Conservation (phyloP, 139 green algal genomes). For the Spirogloea muscicola region DNA sequence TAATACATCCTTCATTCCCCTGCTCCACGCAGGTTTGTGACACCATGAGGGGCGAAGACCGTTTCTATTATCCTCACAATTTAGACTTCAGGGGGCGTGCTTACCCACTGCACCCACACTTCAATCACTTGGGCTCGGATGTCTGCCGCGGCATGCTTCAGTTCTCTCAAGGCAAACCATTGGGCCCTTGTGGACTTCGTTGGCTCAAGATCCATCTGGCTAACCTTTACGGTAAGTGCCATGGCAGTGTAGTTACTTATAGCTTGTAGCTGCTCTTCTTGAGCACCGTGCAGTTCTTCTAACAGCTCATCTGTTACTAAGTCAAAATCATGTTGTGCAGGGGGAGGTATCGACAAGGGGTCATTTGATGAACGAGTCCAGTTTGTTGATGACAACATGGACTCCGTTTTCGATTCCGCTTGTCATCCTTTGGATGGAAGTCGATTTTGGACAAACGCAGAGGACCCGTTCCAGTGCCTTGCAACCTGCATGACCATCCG, state of each 20-base stretch:
- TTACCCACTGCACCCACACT: conserved; percentile 90
- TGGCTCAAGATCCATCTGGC: conserved; percentile 81
- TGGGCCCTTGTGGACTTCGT: conserved; percentile 72
- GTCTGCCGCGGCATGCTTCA: conserved; percentile 74
- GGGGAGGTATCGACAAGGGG: conserved; percentile 82
- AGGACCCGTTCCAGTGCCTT: conserved; percentile 83
- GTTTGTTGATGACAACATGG: conserved; percentile 60
- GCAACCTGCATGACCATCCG: conserved; percentile 83
- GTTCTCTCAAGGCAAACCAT: conserved; percentile 51
- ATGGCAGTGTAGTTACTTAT: too few relatives aligned
- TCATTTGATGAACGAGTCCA: conserved; percentile 61
- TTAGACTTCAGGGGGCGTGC: conserved; percentile 91
- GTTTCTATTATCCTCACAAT: conserved; percentile 89
- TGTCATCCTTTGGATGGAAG: conserved; percentile 50
- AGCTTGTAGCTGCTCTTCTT: too few relatives aligned
- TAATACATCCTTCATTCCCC: too few relatives aligned
- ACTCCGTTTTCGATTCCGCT: conserved; percentile 64
- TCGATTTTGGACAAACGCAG: conserved; percentile 73
- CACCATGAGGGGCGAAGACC: conserved; percentile 46
- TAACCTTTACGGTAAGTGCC: conserved; percentile 79
- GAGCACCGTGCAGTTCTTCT: too few relatives aligned
- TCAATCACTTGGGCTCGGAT: conserved; percentile 92
- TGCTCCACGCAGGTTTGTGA: too few relatives aligned
- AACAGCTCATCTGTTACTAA: too few relatives aligned
- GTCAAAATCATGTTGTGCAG: too few relatives aligned